Evolutionary conservation across 1,284 basidiomycete genomes (phyloP).

Genomic region (Melampsora abietis-canadensis): DNA sequence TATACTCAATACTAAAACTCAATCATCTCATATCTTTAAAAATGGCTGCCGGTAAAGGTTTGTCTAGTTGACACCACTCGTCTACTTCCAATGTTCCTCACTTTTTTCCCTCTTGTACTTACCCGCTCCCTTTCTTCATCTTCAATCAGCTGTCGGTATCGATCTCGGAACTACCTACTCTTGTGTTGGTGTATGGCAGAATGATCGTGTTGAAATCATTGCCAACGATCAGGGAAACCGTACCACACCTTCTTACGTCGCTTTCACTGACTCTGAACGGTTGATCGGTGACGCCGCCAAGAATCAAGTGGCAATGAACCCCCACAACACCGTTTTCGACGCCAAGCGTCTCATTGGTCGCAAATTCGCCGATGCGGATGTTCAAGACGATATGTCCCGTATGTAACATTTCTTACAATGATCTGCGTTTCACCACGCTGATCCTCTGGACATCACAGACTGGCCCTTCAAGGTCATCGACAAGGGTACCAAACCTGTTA

Average conservation of each 20-base stretch:
- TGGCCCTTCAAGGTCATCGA: conserved; percentile 81
- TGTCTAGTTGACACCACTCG: neutral
- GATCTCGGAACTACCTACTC: conserved; percentile 57
- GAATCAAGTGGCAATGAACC: conserved; percentile 73
- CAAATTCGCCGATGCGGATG: conserved; percentile 78
- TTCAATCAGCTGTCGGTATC: conserved; percentile 53
- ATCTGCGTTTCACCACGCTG: neutral
- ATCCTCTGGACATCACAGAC: conserved; percentile 45
- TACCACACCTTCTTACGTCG: conserved; percentile 90
- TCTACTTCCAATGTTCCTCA: neutral
- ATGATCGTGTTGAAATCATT: conserved; percentile 97
- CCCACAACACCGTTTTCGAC: conserved; percentile 68
- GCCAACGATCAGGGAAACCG: conserved; percentile 88
- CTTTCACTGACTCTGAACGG: conserved; percentile 88
- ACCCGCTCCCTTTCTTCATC: neutral
- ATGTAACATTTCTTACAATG: neutral
- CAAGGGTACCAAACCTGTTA: conserved; percentile 76
- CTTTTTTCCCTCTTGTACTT: neutral
- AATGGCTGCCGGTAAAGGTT: conserved; percentile 12
- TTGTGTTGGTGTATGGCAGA: conserved; percentile 96
- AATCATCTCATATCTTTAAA: neutral
- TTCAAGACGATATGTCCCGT: conserved; percentile 87
- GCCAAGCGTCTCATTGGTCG: conserved; percentile 87
- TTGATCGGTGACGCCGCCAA: conserved; percentile 93
- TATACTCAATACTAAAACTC: neutral